These are phyloP conservation scores for Boletus tylopilopsis DNA, from an alignment of 768 basidiomycete species.

Conservation along the genomic window DNA sequence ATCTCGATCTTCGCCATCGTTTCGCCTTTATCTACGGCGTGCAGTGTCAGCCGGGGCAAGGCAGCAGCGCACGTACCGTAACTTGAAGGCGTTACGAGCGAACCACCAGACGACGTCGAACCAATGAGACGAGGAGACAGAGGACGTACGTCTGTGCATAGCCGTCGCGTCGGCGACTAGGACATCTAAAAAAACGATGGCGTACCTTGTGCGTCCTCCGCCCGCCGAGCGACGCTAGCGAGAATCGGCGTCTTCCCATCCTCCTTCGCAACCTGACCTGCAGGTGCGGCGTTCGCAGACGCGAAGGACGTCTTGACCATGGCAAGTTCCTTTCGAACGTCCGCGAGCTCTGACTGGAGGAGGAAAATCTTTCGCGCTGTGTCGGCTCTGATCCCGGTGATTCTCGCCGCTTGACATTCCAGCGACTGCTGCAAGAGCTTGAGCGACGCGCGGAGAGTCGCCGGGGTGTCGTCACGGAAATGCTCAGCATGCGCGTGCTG, in stretches of 20 bases:
- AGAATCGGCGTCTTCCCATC: not conserved
- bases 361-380: conserved; percentile 14
- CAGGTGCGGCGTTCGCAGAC: not conserved
- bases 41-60: not conserved
- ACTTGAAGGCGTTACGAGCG: not conserved
- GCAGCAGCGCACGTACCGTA: conserved; percentile 5
- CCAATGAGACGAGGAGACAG: not conserved
- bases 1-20: not conserved
- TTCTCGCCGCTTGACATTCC: conserved; percentile 15
- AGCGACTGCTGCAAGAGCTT: not conserved
- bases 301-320: conserved; percentile 1
- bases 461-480: not conserved
- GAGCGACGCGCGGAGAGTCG: conserved; percentile 2
- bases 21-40: not conserved
- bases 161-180: not conserved
- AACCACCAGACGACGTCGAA: not conserved
- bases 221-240: not conserved
- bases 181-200: not conserved
- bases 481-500: conserved; percentile 1
- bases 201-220: conserved; percentile 8
- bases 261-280: conserved; percentile 7
- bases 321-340: conserved; percentile 7
- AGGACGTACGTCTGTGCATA: not conserved
- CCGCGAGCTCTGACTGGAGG: conserved; percentile 13
- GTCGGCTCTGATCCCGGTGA: conserved; percentile 15